Evolutionary conservation across 129 eudicot species (phyloP), one percentile per base, ranked within the genome.

Genomic region (Flaveria robusta): DNA sequence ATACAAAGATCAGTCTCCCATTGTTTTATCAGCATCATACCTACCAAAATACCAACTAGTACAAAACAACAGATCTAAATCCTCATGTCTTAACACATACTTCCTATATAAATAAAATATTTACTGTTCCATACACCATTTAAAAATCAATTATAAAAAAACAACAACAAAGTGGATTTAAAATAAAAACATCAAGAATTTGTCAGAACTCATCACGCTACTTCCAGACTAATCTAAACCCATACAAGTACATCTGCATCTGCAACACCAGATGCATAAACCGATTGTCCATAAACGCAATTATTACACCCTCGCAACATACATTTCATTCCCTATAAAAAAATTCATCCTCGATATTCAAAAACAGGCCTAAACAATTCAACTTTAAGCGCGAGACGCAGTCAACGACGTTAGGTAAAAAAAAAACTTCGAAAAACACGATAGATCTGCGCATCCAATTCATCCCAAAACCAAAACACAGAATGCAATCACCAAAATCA

Each of bases 181-280:
- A 64, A 65, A 71, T 29, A 37, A 54, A 69, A 52, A 50, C 37
- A 43, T 54, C 58, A 70, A 81, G 74, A 68, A 81, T 59, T 74
- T 71, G 79, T 62, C 82, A 66, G 75, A 15, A 56, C 18, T 15
- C 39, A 65, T 72, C 74, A 59, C 34, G 75, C 67, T 82, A 71
- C 65, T 54, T 68, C 72, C 82, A 77, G 70, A 82, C 68, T 67
- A 54, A 82, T 77, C 75, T 76, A 82, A 79, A 76, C 41, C 68
- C 55, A 64, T 7, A 63, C 81, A 76, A 70, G 74, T 82, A 82
- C 81, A 76, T 52, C 81, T 74, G 34, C 76, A 58, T 49, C 67
- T 58, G 70, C 55, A 70, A 68, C 52, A 68, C 27, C 74, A 74
- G 75, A 74, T 46, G 74, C 80, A 54, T 22, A 63, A 79, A 74